Evolutionary conservation across 306 rosid species (phyloP), one percentile per base, ranked within the genome.

Genomic region (Abrus precatorius): DNA sequence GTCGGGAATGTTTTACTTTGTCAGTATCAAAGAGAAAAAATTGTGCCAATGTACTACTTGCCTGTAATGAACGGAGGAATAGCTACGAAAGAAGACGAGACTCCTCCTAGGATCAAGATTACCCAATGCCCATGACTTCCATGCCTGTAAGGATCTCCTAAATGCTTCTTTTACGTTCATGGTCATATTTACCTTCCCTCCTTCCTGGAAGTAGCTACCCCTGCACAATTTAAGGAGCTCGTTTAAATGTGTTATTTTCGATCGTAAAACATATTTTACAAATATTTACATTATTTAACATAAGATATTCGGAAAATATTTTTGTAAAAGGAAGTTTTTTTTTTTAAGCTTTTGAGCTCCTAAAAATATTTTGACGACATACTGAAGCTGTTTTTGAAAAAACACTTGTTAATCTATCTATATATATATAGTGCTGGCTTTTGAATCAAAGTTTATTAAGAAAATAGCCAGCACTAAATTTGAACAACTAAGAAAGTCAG

Each of bases 21-120:
- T 0, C 1, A 32, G 29, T 38, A 49, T 64, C 52, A 20, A 1
- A 41, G 34, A 61, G 52, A 12, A 8, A 12, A 29, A 47, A 2
- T 2, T n/a, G 52, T 8, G 41, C 3, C 2, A 27, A 53, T 66
- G 65, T 69, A 57, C 91, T 69, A 57, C 91, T 89, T 86, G 83
- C 99, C 94, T 92, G 90, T 83, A 93, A 86, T 96, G 97, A 72
- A 88, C 90, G 0, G 98, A 82, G 60, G 97, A 89, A 81, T 76
- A 92, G 89, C 99, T 80, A 8, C 93, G 97, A 47, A 93, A 92
- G 97, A 93, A 93, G 76, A 89, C 60, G 29, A 13, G 86, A 77
- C 80, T 93, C 72, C 13, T 82, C 27, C 27, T 20, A 28, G 91
- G 93, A 75, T 93, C 86, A 7, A 96, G 74, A 75, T 41, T 86